Evolutionary conservation across 1,139 yeast genomes (phyloP).

Genomic region (Geotrichum restrictum): DNA sequence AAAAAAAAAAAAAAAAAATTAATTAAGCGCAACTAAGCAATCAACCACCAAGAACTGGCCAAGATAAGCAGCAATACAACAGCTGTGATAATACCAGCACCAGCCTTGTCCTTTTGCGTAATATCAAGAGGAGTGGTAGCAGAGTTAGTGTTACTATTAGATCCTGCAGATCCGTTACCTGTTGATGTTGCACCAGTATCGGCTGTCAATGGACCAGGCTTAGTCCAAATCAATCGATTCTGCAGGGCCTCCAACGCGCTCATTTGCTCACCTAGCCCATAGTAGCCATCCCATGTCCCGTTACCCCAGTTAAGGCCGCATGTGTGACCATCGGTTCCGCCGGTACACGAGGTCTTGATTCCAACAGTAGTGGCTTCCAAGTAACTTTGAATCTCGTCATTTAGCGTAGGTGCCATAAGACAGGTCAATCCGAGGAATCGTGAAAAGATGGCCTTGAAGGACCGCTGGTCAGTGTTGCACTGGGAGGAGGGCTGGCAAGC

Average conservation of each 20-base stretch:
- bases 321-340: slow-evolving; percentile 84
- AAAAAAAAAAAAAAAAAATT: too few relatives aligned
- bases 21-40: too few relatives aligned
- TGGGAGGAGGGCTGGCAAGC: slow-evolving; percentile 63
- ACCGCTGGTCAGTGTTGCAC: slow-evolving; percentile 87
- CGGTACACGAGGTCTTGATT: slow-evolving; percentile 79
- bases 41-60: slow-evolving; percentile 70
- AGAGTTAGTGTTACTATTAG: background rate
- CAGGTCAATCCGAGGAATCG: slow-evolving; percentile 76
- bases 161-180: slow-evolving; percentile 34
- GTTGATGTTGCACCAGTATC: slow-evolving; percentile 48
- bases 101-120: slow-evolving; percentile 64
- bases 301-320: slow-evolving; percentile 81
- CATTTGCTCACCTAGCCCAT: slow-evolving; percentile 95
- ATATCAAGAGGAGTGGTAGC: slow-evolving; percentile 7
- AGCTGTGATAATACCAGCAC: slow-evolving; percentile 82
- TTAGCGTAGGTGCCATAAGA: slow-evolving; percentile 61
- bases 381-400: slow-evolving; percentile 49
- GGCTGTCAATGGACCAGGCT: slow-evolving; percentile 44
- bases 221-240: slow-evolving; percentile 43
- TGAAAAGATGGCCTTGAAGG: slow-evolving; percentile 78
- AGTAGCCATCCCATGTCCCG: slow-evolving; percentile 68
- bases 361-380: slow-evolving; percentile 65
- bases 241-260: slow-evolving; percentile 75
- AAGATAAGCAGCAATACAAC: slow-evolving; percentile 61